A percentile compares a stretch with the other conserved stretches of the same genome.
Evolutionary conservation across 2,329 filamentous ascomycete species (phyloP).

Genomic region (Epichloe amarillans): DNA sequence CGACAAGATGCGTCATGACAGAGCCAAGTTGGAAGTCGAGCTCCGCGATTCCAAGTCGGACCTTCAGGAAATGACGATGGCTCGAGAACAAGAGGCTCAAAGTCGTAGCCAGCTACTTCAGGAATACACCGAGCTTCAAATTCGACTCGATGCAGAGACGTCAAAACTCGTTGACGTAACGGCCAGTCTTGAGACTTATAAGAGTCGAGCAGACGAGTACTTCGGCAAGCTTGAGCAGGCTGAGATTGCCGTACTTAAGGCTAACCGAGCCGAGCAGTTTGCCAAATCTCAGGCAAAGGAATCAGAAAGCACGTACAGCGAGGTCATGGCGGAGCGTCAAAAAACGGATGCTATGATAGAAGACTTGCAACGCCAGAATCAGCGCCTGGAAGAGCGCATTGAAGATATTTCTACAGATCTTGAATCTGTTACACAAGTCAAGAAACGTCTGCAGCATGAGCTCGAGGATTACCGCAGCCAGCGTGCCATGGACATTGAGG

Average conservation of each 20-base stretch:
- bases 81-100: slow-evolving; percentile 76
- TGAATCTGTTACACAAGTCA: slow-evolving; percentile 71
- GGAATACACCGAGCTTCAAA: slow-evolving; percentile 88
- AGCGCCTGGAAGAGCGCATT: slow-evolving; percentile 78
- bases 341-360: slow-evolving; percentile 80
- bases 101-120: slow-evolving; percentile 79
- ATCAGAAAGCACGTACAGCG: slow-evolving; percentile 79
- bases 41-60: slow-evolving; percentile 75
- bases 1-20: slow-evolving; percentile 73
- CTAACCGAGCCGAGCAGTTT: slow-evolving; percentile 82
- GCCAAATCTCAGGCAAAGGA: slow-evolving; percentile 81
- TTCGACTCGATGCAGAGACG: slow-evolving; percentile 77
- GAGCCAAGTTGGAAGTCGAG: slow-evolving; percentile 70
- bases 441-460: slow-evolving; percentile 91
- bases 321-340: slow-evolving; percentile 83
- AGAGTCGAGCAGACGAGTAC: slow-evolving; percentile 85
- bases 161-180: slow-evolving; percentile 75
- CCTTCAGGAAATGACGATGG: slow-evolving; percentile 62
- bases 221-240: slow-evolving; percentile 95
- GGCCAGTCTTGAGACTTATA: slow-evolving; percentile 78
- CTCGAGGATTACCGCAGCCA: slow-evolving; percentile 95
- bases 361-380: slow-evolving; percentile 78
- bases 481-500: slow-evolving; percentile 88
- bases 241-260: slow-evolving; percentile 89
- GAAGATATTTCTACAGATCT: slow-evolving; percentile 88